Evolutionary conservation across 1,284 basidiomycete genomes (phyloP), one percentile per base, ranked within the genome.

Genomic region (Inonotus obliquus): DNA sequence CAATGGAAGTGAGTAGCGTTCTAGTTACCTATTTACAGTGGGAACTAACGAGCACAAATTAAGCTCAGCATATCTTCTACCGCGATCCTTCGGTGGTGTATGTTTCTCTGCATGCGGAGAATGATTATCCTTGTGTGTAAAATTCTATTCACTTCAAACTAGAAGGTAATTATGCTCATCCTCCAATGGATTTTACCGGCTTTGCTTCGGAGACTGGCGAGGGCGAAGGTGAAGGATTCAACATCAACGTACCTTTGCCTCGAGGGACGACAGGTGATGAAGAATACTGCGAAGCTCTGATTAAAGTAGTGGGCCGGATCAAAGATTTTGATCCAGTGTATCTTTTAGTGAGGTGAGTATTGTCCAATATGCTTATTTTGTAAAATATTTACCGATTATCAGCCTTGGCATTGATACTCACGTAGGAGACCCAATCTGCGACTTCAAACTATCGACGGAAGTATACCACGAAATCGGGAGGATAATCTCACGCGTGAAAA

Each of bases 381-480:
- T 13, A 32, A 14, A 44, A 10, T 21, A 37, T 44, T 35, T 7
- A 35, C 5, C 41, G 27, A 14, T 2, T 44, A 45, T 27, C 57
- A 72, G 69, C 57, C 69, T 76, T 35, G 76, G 76, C 9, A 73
- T 76, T 27, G 75, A 77, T 64, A 76, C 75, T 2, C 74, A 70
- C 64, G 56, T 59, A 1, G 71, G 73, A 53, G 74, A 77, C 48
- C 73, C 74, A n/a, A 69, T 76, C 29, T 70, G 72, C 49, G 68
- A 72, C 32, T 75, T 77, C 64, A 63, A 67, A n/a, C 56, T 76
- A 54, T 71, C 72, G 10, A 63, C 63, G 2, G 65, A 64, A 6
- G 73, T 69, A 14, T 77, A 77, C 57, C 45, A 61, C 11, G 60
- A 64, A 23, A 74, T 76, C 21, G 74, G 75, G n/a, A 51, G 44